phyloP scores from a whole-genome alignment of 768 basidiomycete species.

The Guyanaporus albipodus region DNA sequence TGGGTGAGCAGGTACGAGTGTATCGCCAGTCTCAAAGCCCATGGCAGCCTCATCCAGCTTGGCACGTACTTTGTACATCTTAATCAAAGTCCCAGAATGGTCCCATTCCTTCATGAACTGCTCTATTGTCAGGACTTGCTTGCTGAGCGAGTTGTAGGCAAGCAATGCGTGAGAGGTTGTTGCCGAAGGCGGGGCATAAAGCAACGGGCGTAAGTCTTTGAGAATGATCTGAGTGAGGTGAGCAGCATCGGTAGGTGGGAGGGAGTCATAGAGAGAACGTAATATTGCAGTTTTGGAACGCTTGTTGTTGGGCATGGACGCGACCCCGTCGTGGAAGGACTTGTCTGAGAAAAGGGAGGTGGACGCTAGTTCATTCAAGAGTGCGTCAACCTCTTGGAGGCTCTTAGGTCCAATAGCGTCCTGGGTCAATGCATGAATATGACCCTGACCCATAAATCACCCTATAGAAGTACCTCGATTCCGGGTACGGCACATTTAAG shows the following conservation, averaged over 20 bases:
- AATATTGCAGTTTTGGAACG: slow-evolving; percentile 40
- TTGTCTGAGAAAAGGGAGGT: slow-evolving; percentile 56
- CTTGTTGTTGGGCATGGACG: slow-evolving; percentile 27
- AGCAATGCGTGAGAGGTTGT: slow-evolving; percentile 47
- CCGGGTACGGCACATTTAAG: slow-evolving; percentile 36
- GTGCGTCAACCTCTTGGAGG: slow-evolving; percentile 49
- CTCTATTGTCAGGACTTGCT: slow-evolving; percentile 50
- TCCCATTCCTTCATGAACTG: slow-evolving; percentile 78
- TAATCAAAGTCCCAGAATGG: slow-evolving; percentile 47
- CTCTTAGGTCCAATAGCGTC: slow-evolving; percentile 31
- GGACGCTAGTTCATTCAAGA: slow-evolving; percentile 74
- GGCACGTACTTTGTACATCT: slow-evolving; percentile 51
- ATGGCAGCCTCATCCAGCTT: slow-evolving; percentile 55
- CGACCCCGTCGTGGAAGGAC: slow-evolving; percentile 37
- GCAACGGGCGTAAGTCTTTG: slow-evolving; percentile 76
- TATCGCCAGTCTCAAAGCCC: slow-evolving; percentile 37
- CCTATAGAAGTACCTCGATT: slow-evolving; percentile 28
- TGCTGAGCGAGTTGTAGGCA: slow-evolving; percentile 53
- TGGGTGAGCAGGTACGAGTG: slow-evolving; percentile 32
- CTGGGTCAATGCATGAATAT: slow-evolving; percentile 15
- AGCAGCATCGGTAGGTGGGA: slow-evolving; percentile 61
- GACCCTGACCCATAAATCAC: background rate
- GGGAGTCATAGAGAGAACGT: slow-evolving; percentile 50
- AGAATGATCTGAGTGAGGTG: slow-evolving; percentile 85
- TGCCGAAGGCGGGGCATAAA: slow-evolving; percentile 58